Percentiles rank a stretch among this genome's conserved stretches.
Conservation (phyloP, 768 basidiomycete genomes). For the Cubamyces lactineus region DNA sequence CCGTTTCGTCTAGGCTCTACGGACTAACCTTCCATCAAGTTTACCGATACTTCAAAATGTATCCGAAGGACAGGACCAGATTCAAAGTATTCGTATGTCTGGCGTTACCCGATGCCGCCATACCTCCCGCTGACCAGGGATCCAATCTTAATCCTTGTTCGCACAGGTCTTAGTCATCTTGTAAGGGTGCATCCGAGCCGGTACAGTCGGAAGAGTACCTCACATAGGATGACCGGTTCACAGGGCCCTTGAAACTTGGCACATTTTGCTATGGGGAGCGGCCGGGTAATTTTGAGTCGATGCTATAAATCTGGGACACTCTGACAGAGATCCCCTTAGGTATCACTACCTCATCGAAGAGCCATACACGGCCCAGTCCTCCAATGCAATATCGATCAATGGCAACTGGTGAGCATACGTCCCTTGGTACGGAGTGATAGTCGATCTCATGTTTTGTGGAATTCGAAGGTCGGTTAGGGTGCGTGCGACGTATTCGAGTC, state of each 20-base stretch:
- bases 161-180: background rate
- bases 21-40: background rate
- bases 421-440: background rate
- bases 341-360: background rate
- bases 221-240: too few relatives aligned
- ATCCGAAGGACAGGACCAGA: background rate
- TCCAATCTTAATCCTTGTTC: background rate
- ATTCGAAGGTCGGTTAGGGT: background rate
- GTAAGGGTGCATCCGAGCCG: too few relatives aligned
- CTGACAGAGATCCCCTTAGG: background rate
- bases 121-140: background rate
- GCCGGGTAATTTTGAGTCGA: background rate
- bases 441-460: too few relatives aligned
- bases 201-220: too few relatives aligned
- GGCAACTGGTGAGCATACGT: background rate
- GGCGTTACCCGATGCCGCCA: background rate
- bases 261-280: background rate
- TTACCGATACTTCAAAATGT: slow-evolving; percentile 5
- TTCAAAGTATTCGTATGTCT: background rate
- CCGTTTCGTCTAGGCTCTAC: background rate
- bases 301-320: background rate
- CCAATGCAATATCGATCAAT: background rate
- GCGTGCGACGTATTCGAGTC: background rate
- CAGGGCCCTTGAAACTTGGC: background rate
- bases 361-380: background rate